These are phyloP conservation scores for Spergularia marina DNA, from an alignment of 148 eudicot genomes.

Conservation along the genomic window DNA sequence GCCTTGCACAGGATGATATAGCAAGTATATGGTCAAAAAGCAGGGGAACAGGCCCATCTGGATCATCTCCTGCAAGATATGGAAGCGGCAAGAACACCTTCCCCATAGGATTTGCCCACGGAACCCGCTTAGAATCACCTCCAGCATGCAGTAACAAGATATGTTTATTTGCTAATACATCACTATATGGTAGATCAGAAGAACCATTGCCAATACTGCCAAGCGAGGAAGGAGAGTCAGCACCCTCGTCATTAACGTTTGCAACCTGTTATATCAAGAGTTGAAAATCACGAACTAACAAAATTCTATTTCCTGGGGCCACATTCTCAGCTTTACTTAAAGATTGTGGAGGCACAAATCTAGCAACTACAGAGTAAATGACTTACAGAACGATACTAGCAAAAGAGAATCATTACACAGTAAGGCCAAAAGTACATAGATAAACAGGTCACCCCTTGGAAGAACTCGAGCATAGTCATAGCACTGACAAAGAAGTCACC, in stretches of 20 bases:
- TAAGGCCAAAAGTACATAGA: not conserved
- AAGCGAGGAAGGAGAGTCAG: slow-evolving; percentile 28
- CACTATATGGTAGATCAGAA: slow-evolving; percentile 31
- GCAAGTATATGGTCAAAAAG: slow-evolving; percentile 99
- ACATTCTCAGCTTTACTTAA: not conserved
- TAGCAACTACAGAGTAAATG: not conserved
- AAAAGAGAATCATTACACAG: not conserved
- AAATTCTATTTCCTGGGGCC: no score
- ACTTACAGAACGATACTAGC: not conserved
- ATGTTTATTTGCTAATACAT: slow-evolving; percentile 62
- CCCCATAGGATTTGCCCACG: slow-evolving; percentile 99
- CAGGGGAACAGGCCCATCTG: slow-evolving; percentile 93
- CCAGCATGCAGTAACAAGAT: slow-evolving; percentile 95
- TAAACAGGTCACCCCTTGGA: no score
- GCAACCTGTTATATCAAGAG: slow-evolving; percentile 36
- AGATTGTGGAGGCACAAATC: no score
- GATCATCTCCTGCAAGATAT: slow-evolving; percentile 91
- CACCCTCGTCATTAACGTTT: slow-evolving; percentile 28
- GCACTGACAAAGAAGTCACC: no score
- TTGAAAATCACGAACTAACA: not conserved
- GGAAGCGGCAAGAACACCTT: slow-evolving; percentile 98
- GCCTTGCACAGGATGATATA: slow-evolving; percentile 91
- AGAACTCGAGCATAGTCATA: not conserved
- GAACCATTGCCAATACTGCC: slow-evolving; percentile 43
- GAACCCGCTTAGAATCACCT: slow-evolving; percentile 98